These are phyloP conservation scores for Capsicum pubescens DNA, from an alignment of 257 asterid species.

Conservation along the genomic window DNA sequence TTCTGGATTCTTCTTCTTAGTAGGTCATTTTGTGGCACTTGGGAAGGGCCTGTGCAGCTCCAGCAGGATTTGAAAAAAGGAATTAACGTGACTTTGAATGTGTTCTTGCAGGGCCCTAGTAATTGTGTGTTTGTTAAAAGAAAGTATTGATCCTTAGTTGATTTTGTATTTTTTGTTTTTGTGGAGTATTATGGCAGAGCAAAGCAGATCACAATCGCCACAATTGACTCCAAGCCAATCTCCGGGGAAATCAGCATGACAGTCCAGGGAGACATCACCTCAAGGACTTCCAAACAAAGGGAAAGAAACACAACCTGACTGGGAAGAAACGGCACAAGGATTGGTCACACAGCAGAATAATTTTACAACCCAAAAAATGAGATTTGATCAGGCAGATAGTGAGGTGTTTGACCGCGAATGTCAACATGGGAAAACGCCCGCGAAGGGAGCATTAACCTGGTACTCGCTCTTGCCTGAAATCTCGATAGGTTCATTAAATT, in stretches of 20 bases:
- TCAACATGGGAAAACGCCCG: background rate
- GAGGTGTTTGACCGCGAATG: background rate
- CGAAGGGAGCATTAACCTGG: background rate
- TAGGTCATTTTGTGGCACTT: too few species aligned
- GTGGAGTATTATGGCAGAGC: background rate
- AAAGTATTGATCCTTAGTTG: background rate
- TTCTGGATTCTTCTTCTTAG: too few species aligned
- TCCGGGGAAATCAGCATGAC: background rate
- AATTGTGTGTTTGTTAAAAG: background rate
- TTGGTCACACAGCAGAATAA: background rate
- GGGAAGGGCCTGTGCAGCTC: too few species aligned
- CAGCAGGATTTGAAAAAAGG: too few species aligned
- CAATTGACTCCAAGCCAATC: background rate
- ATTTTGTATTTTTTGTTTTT: background rate
- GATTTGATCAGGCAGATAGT: background rate
- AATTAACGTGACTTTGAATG: too few species aligned
- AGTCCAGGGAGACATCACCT: background rate
- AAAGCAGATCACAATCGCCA: background rate
- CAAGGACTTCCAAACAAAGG: background rate
- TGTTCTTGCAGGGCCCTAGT: background rate
- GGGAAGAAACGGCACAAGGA: background rate
- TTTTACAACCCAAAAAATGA: background rate
- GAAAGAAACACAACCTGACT: background rate
- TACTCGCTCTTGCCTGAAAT: background rate
- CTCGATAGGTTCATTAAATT: background rate